phyloP scores from a whole-genome alignment of 257 asterid genomes.

The Lantana camara region DNA sequence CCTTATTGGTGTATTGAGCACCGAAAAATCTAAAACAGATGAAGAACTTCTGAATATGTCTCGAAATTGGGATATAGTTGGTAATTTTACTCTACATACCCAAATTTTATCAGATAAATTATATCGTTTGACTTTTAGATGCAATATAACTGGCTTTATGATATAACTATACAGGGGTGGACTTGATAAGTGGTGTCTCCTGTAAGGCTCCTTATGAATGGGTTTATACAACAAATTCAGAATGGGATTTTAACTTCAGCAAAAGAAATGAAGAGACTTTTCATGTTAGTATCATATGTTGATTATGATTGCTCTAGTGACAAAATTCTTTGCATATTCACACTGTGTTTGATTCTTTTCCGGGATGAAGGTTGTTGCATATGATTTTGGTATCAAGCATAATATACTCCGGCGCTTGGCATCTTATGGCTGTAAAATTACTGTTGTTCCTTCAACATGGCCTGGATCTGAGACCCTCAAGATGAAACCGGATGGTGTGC shows the following conservation, averaged over 20 bases:
- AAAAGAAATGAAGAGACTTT: constrained; percentile 50
- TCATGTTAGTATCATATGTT: constrained; percentile 46
- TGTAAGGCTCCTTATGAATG: constrained; percentile 86
- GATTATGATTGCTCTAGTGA: neutral
- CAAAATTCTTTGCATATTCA: constrained; percentile 19
- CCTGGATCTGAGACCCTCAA: constrained; percentile 86
- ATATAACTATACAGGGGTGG: constrained; percentile 66
- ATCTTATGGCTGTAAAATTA: constrained; percentile 88
- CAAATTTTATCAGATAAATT: neutral
- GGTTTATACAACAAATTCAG: constrained; percentile 61
- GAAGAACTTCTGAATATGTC: constrained; percentile 81
- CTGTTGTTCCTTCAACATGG: constrained; percentile 93
- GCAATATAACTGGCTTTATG: constrained; percentile 6
- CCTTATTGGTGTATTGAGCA: constrained; percentile 92
- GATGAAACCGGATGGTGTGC: constrained; percentile 92
- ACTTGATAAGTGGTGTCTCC: constrained; percentile 86
- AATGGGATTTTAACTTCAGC: constrained; percentile 74
- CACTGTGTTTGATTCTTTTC: neutral
- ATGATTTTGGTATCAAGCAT: constrained; percentile 97
- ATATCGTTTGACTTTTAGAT: neutral
- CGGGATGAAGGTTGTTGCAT: constrained; percentile 78
- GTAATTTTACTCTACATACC: constrained; percentile 38
- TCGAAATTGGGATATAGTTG: constrained; percentile 81
- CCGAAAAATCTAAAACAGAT: constrained; percentile 73
- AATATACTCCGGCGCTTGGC: constrained; percentile 89